A percentile compares a stretch with the other conserved stretches of the same genome.
Conservation (phyloP, 169 alveolate species). For the Cryptosporidium muris region DNA sequence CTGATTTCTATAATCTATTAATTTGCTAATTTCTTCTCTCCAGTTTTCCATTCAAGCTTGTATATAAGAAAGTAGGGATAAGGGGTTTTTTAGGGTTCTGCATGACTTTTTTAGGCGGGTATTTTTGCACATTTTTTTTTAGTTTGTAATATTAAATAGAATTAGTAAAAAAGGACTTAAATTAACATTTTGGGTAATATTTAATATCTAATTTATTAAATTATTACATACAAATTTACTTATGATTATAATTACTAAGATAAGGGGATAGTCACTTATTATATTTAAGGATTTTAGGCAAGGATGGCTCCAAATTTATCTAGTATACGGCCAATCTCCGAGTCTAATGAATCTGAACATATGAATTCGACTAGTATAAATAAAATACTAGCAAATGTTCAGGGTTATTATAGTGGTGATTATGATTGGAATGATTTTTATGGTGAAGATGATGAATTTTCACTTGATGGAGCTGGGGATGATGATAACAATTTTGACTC, state of each 20-base stretch:
- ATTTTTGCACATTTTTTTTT: slow-evolving; percentile 19
- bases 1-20: slow-evolving; percentile 23
- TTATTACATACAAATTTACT: too few species aligned
- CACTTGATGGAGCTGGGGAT: slow-evolving; percentile 25
- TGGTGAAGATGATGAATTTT: slow-evolving; percentile 65
- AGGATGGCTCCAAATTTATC: too few species aligned
- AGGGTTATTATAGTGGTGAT: slow-evolving; percentile 66
- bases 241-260: too few species aligned
- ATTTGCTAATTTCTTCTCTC: slow-evolving; percentile 15
- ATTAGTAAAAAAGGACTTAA: background rate
- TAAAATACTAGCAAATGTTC: slow-evolving; percentile 64
- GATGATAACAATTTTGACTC: slow-evolving; percentile 46
- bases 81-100: background rate
- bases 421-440: slow-evolving; percentile 71
- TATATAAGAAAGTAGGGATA: background rate
- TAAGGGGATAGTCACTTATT: too few species aligned
- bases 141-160: background rate
- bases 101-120: too few species aligned
- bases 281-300: too few species aligned
- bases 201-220: too few species aligned
- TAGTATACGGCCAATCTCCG: too few species aligned
- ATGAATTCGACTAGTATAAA: slow-evolving; percentile 39
- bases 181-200: background rate
- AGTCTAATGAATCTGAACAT: background rate
- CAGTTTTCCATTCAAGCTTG: slow-evolving; percentile 6